These are phyloP conservation scores for Nicotiana benthamiana DNA, from an alignment of 257 asterid species.

Conservation along the genomic window DNA sequence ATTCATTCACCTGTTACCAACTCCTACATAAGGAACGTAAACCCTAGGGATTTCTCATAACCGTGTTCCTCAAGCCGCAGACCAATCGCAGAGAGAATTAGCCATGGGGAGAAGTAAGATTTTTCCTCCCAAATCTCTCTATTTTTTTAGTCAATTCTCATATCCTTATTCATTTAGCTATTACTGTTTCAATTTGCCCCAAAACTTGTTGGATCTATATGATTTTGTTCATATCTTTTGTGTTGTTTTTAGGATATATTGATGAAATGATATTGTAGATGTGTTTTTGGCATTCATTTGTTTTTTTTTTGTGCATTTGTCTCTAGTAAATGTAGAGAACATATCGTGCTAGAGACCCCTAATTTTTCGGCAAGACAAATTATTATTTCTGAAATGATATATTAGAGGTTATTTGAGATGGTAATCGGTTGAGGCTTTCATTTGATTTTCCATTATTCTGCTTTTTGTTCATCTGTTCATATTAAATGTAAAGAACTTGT, in stretches of 20 bases:
- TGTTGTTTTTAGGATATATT: background rate
- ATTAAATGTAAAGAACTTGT: too few relatives aligned
- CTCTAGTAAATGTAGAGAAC: background rate
- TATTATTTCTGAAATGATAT: too few relatives aligned
- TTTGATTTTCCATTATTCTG: background rate
- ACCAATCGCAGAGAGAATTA: background rate
- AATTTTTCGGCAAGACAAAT: too few relatives aligned
- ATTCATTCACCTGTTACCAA: constrained; percentile 1
- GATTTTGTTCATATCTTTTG: background rate
- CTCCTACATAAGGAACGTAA: background rate
- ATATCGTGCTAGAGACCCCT: background rate
- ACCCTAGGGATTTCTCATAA: background rate
- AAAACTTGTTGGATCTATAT: background rate
- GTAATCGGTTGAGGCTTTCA: too few relatives aligned
- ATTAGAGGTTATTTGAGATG: too few relatives aligned
- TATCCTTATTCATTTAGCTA: background rate
- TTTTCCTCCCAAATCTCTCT: background rate
- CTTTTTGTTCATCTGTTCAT: background rate
- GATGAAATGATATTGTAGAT: too few relatives aligned
- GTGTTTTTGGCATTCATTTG: background rate
- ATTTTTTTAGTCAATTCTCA: background rate
- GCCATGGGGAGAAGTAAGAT: constrained; percentile 79
- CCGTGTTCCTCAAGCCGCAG: background rate
- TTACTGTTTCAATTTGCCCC: background rate
- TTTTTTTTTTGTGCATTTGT: background rate